Evolutionary conservation across 495 filamentous ascomycete genomes (phyloP).

Genomic region (Penicillium chermesinum): DNA sequence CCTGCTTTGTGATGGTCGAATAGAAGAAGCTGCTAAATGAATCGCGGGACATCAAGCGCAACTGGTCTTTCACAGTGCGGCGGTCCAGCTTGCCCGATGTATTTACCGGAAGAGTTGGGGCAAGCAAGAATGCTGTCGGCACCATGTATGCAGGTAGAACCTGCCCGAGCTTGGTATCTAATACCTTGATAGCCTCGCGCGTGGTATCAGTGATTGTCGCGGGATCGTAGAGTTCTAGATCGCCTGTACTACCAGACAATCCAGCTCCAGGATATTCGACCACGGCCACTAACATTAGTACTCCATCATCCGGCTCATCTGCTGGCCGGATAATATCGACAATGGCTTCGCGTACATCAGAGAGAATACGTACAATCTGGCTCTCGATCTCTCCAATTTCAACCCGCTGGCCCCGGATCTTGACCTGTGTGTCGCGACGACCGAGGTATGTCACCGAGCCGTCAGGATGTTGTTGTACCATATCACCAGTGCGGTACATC

Average conservation of each 20-base stretch:
- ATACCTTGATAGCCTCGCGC: neutral
- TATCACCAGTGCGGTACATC: slow-evolving; percentile 29
- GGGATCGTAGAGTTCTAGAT: neutral
- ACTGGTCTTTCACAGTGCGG: neutral
- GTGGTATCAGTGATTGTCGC: slow-evolving; percentile 8
- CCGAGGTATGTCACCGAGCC: slow-evolving; percentile 7
- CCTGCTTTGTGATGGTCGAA: no score
- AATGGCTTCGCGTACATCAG: neutral
- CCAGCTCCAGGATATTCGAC: neutral
- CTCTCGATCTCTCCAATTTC: slow-evolving; percentile 35
- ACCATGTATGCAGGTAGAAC: neutral
- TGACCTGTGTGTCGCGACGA: slow-evolving; percentile 11
- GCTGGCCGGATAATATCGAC: neutral
- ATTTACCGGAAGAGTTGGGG: neutral
- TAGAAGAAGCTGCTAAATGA: no score
- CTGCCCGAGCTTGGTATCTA: no score
- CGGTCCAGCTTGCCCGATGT: neutral
- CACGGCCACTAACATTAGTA: neutral
- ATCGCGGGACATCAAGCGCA: no score
- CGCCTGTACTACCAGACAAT: neutral
- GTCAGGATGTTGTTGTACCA: slow-evolving; percentile 2
- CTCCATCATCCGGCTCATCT: no score
- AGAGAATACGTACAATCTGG: slow-evolving; percentile 1
- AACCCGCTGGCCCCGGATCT: slow-evolving; percentile 33
- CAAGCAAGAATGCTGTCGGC: neutral